Base-by-base conservation (phyloP, 495 filamentous ascomycete species). In the Penicillium flavigenum region DNA sequence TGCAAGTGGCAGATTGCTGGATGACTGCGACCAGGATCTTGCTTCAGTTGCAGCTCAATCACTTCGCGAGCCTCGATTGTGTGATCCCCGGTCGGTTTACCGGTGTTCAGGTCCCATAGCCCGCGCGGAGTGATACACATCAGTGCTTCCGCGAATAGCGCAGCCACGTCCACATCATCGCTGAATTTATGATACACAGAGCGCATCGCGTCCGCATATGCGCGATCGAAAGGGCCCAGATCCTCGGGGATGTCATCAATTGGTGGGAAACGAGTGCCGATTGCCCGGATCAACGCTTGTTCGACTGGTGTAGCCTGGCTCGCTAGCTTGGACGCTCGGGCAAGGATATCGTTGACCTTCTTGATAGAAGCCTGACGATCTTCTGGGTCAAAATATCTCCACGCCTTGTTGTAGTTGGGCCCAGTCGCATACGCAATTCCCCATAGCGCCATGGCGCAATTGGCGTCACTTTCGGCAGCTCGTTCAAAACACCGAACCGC, bases 401-500 rank as follows among this genome's bases (percentile, higher is more conserved):
- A 52, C 2, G 49, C 36, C 22, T 52, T 52, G 14, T 52, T 52
- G 49, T 52, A 52, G 4, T 52, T 52, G 0, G 49, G 49, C 12
- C 49, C 49, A 0, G 24, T 4, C 5, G 49, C 49, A 5, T 52
- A 52, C 0, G 49, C 49, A 2, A 47, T 5, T 38, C 53, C 53
- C 53, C 53, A 56, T 2, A 26, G 19, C 4, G 53, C 53, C 14
- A 47, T 47, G 0, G 12, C 53, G 20, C 60, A 62, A 8, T 47
- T 24, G 16, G 48, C 29, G 24, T 62, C 60, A 39, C 43, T 24
- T 19, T 31, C 16, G 12, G 53, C 27, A 10, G 60, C 49, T 11
- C 27, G 45, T 45, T 52, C 16, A 29, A 62, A 62, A 31, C 60
- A 62, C 4, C 20, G 29, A 0, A 14, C 60, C 4, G 51, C 60